Evolutionary conservation across 1,139 yeast species (phyloP), one percentile per base, ranked within the genome.

Genomic region (Suhomyces wounanorum): DNA sequence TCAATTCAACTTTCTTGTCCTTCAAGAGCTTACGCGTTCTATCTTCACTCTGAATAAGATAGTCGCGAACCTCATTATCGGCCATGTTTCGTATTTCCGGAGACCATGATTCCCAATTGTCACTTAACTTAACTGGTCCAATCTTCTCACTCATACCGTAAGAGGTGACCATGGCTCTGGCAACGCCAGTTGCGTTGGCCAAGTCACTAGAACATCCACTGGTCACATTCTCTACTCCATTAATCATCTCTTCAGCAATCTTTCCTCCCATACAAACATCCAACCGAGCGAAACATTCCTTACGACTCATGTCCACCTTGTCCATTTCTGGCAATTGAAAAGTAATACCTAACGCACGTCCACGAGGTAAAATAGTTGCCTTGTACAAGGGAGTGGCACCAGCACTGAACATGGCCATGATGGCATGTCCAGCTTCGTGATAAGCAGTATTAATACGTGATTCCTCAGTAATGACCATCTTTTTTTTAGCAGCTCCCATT

Each of bases 181-280:
- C 99, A 49, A 91, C 94, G 53, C 82, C 80, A 0, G 99, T 95
- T 18, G 99, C 99, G 60, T 81, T 84, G 57, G 88, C 82, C 60
- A 94, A 79, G 70, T 94, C 99, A 14, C 95, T 86, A 0, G 96
- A 87, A 72, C 98, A 92, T 8, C 97, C 97, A 59, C 94, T 84
- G 1, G 99, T 94, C 16, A 95, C 96, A 65, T 92, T 89, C 51
- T 90, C 97, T 44, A 84, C 80, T 2, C 99, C 99, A 65, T 89
- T 89, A 44, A 89, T 79, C 78, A 90, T 77, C 67, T 92, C 97
- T 73, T 94, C 99, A 31, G 99, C 99, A 54, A 92, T 85, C 68
- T 92, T 92, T 55, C 99, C 99, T 54, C 99, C 99, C 99, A 94
- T 94, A 67, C 97, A 91, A 48, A 94, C 99, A 68, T 94, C 99